These are phyloP conservation scores for Galerina marginata DNA, from an alignment of 768 basidiomycete species.

Conservation along the genomic window DNA sequence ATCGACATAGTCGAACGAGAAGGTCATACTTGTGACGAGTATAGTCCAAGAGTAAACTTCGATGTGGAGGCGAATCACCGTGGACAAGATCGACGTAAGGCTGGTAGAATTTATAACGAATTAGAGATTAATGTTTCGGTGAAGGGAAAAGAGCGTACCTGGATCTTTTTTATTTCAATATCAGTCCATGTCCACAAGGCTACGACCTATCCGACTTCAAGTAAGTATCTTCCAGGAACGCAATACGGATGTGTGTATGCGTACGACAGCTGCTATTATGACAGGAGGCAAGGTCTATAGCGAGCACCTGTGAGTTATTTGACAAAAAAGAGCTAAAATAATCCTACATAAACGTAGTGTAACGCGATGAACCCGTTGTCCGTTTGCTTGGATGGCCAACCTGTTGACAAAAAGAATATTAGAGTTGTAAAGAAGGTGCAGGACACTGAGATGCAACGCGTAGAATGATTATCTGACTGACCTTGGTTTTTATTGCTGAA, in stretches of 20 bases:
- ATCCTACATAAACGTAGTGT: constrained; percentile 60
- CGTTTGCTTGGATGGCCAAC: constrained; percentile 47
- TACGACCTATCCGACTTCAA: constrained; percentile 36
- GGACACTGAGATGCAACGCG: too few relatives aligned
- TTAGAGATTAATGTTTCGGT: background rate
- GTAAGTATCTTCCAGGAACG: background rate
- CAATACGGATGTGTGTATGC: constrained; percentile 26
- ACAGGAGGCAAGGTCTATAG: constrained; percentile 58
- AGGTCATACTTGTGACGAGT: constrained; percentile 51
- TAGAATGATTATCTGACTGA: constrained; percentile 16
- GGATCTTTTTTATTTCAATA: constrained; percentile 61
- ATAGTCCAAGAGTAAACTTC: constrained; percentile 60
- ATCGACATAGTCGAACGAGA: background rate
- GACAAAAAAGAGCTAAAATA: background rate
- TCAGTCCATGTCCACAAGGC: constrained; percentile 64
- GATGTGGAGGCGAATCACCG: constrained; percentile 57
- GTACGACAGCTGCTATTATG: constrained; percentile 49
- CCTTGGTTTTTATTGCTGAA: constrained; percentile 53
- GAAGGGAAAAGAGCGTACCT: constrained; percentile 35
- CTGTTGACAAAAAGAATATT: constrained; percentile 26
- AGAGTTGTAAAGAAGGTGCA: background rate
- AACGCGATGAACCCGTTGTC: constrained; percentile 40
- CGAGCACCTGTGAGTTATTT: background rate
- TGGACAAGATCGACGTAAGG: constrained; percentile 64
- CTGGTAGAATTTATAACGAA: constrained; percentile 27